These are phyloP conservation scores for Malassezia dermatis DNA, from an alignment of 1,284 basidiomycete genomes.

Conservation along the genomic window DNA sequence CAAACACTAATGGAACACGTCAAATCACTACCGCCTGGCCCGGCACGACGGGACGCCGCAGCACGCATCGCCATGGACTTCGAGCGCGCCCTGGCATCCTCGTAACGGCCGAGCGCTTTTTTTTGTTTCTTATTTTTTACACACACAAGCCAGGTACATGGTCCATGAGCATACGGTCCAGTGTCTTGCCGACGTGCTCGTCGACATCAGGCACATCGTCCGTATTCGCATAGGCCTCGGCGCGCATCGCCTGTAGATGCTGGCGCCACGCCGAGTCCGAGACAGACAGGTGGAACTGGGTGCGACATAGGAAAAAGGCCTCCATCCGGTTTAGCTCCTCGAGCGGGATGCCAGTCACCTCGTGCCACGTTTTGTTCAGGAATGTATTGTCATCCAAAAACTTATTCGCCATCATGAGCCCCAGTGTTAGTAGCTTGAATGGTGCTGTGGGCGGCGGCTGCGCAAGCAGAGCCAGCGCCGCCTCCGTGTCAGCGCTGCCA, in stretches of 20 bases:
- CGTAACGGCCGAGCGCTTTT: not conserved
- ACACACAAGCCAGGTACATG: conserved; percentile 4
- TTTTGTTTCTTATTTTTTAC: not conserved
- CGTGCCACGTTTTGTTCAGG: conserved; percentile 47
- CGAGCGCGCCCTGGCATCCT: not conserved
- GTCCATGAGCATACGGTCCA: not conserved
- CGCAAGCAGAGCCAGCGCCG: conserved; percentile 33
- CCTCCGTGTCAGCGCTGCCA: conserved; percentile 18
- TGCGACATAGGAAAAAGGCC: conserved; percentile 37
- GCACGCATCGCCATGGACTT: conserved; percentile 6
- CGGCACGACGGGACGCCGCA: not conserved
- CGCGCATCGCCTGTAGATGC: conserved; percentile 9
- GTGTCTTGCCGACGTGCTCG: not conserved
- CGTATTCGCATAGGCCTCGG: not conserved
- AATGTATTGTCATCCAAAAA: conserved; percentile 48
- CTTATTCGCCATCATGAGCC: conserved; percentile 48
- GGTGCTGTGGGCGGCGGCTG: conserved; percentile 42
- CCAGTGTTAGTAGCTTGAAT: conserved; percentile 44
- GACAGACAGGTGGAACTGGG: conserved; percentile 39
- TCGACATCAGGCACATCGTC: not conserved
- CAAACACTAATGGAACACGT: conserved; percentile 3
- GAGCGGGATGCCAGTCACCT: conserved; percentile 45
- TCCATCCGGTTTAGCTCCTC: conserved; percentile 43
- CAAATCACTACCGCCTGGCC: conserved; percentile 1
- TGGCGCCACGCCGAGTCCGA: conserved; percentile 33